These are phyloP conservation scores for Bimuria novae-zelandiae DNA, from an alignment of 2,329 filamentous ascomycete species.

Conservation along the genomic window DNA sequence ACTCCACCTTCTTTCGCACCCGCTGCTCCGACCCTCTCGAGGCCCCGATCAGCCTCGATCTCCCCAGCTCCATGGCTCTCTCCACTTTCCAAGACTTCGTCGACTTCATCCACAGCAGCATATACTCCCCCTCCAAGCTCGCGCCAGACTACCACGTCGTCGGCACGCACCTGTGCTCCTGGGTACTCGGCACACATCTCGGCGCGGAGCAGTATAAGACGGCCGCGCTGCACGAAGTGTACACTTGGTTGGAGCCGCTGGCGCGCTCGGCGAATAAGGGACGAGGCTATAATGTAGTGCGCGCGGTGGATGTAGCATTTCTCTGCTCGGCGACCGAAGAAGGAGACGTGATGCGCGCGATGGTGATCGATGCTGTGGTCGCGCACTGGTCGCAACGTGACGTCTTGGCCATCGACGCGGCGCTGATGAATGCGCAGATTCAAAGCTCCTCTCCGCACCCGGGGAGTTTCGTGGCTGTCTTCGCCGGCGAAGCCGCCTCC, in stretches of 20 bases:
- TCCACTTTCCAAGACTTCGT: conserved; percentile 23
- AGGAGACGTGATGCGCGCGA: conserved; percentile 6
- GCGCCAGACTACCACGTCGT: conserved; percentile 15
- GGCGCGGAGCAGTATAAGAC: conserved; percentile 11
- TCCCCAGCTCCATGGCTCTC: not conserved
- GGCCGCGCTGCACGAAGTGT: conserved; percentile 16
- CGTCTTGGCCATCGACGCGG: conserved; percentile 1
- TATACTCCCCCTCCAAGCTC: conserved; percentile 22
- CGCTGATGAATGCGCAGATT: not conserved
- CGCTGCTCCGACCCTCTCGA: not conserved
- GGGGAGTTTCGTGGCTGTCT: not conserved
- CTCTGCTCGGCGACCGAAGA: too few species aligned
- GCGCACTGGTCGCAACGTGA: conserved; percentile 20
- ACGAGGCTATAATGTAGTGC: conserved; percentile 18
- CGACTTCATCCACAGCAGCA: conserved; percentile 21
- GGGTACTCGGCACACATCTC: conserved; percentile 16
- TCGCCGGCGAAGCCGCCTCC: not conserved
- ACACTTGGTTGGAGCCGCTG: conserved; percentile 14
- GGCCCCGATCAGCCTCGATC: not conserved
- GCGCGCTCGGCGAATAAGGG: conserved; percentile 1
- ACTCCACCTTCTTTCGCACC: conserved; percentile 12
- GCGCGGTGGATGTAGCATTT: too few species aligned
- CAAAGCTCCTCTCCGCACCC: not conserved
- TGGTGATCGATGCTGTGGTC: conserved; percentile 25
- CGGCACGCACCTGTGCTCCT: conserved; percentile 9